Conservation (phyloP, 306 rosid genomes). For the Comarum palustre region DNA sequence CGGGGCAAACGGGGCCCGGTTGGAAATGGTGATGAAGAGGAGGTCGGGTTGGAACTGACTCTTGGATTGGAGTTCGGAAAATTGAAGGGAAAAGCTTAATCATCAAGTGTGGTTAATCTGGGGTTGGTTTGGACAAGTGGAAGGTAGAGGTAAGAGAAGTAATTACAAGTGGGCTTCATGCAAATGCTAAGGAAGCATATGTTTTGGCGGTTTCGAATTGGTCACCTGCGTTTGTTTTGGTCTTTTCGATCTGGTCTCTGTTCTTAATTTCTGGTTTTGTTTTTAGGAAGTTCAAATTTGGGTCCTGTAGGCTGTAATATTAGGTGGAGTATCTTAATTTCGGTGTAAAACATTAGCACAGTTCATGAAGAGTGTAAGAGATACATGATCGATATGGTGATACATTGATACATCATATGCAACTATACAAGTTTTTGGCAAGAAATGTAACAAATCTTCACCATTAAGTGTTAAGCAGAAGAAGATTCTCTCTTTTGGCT, state of each 20-base stretch:
- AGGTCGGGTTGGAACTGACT: slow-evolving; percentile 37
- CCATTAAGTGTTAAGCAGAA: background rate
- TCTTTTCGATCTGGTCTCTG: background rate
- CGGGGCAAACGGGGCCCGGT: slow-evolving; percentile 1
- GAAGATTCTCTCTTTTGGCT: background rate
- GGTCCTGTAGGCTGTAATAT: background rate
- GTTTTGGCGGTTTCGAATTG: slow-evolving; percentile 13
- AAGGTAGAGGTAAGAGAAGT: background rate
- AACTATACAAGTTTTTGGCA: background rate
- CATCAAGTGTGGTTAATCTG: background rate
- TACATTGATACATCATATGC: background rate
- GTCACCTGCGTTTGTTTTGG: slow-evolving; percentile 6
- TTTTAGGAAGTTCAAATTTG: background rate
- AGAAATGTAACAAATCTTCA: background rate
- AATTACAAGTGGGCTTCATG: slow-evolving; percentile 15
- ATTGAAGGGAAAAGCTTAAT: background rate
- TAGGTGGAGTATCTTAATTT: background rate
- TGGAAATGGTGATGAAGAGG: slow-evolving; percentile 1
- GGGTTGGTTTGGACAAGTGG: slow-evolving; percentile 16
- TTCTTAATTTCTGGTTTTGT: background rate
- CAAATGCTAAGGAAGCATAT: background rate
- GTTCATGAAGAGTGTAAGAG: background rate
- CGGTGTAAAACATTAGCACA: slow-evolving; percentile 4
- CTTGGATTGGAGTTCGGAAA: slow-evolving; percentile 34
- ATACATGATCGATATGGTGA: background rate